Percentiles rank a stretch among this genome's conserved stretches.
These are phyloP conservation scores for Erodium texanum DNA, from an alignment of 441 rosid genomes.

Conservation along the genomic window DNA sequence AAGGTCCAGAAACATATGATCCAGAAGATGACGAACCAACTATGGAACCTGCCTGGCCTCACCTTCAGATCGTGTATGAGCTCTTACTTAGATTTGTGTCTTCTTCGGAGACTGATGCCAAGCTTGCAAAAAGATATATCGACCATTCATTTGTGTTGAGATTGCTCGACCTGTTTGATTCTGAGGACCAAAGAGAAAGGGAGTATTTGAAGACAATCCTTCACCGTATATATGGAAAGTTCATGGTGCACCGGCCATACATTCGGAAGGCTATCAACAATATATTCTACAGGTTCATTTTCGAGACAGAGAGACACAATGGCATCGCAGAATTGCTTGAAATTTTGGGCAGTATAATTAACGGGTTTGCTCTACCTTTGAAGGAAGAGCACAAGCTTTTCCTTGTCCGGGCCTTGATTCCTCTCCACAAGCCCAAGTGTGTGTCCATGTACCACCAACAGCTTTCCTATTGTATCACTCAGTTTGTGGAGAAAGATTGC, in stretches of 20 bases:
- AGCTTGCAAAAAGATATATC: constrained; percentile 51
- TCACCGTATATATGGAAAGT: constrained; percentile 16
- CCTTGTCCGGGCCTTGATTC: too few species aligned
- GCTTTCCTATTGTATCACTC: too few species aligned
- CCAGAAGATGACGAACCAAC: constrained; percentile 61
- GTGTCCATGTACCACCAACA: too few species aligned
- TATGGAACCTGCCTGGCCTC: constrained; percentile 71
- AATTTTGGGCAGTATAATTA: too few species aligned
- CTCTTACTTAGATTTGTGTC: constrained; percentile 50
- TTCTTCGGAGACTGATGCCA: constrained; percentile 69
- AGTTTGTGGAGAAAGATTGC: too few species aligned
- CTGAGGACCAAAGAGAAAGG: background rate
- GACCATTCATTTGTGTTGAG: constrained; percentile 60
- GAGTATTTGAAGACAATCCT: background rate
- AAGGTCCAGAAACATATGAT: constrained; percentile 48
- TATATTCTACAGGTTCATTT: constrained; percentile 66
- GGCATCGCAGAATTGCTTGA: too few species aligned
- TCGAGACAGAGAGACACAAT: constrained; percentile 72
- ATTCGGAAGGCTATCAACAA: constrained; percentile 78
- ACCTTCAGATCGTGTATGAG: constrained; percentile 70
- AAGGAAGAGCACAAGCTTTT: too few species aligned
- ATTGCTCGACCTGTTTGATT: constrained; percentile 70
- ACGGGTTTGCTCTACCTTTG: too few species aligned
- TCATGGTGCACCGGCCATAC: constrained; percentile 38
- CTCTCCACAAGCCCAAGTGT: too few species aligned